Percentiles rank a stretch among this genome's conserved stretches.
phyloP scores from a whole-genome alignment of 2,329 filamentous ascomycete species.

The Colletotrichum sp. region DNA sequence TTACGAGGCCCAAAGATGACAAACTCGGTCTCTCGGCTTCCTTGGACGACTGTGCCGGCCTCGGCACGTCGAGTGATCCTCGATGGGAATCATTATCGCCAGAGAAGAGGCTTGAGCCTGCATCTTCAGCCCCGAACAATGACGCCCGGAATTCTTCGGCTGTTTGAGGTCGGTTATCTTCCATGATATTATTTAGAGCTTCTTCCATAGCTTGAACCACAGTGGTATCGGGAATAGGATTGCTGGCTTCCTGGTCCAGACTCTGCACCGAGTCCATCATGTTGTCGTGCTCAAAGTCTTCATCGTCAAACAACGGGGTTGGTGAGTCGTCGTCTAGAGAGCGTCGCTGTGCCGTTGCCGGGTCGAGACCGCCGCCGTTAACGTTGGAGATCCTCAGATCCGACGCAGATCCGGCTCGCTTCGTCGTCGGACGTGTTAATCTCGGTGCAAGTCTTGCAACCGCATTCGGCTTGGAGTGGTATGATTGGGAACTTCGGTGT shows the following conservation, averaged over 20 bases:
- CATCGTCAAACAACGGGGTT: slow-evolving; percentile 78
- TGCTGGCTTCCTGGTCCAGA: slow-evolving; percentile 73
- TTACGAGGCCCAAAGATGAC: slow-evolving; percentile 89
- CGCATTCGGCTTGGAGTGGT: slow-evolving; percentile 48
- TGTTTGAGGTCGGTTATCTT: slow-evolving; percentile 66
- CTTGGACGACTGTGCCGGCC: slow-evolving; percentile 38
- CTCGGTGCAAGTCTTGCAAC: slow-evolving; percentile 49
- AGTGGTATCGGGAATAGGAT: slow-evolving; percentile 70
- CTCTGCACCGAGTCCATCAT: slow-evolving; percentile 77
- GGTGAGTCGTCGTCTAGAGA: slow-evolving; percentile 71
- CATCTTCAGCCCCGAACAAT: slow-evolving; percentile 65
- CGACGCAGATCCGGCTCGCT: slow-evolving; percentile 51
- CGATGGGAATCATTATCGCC: slow-evolving; percentile 65
- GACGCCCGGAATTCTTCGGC: slow-evolving; percentile 70
- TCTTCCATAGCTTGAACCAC: slow-evolving; percentile 94
- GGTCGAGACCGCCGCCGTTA: slow-evolving; percentile 45
- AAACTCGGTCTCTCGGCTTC: slow-evolving; percentile 79
- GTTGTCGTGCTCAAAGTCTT: slow-evolving; percentile 75
- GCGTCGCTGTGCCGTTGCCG: slow-evolving; percentile 54
- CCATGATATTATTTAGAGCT: slow-evolving; percentile 91
- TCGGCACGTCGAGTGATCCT: slow-evolving; percentile 63
- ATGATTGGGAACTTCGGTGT: slow-evolving; percentile 37
- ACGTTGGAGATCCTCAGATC: slow-evolving; percentile 47
- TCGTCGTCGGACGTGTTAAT: slow-evolving; percentile 42
- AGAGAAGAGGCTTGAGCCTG: slow-evolving; percentile 54